A percentile compares a stretch with the other conserved stretches of the same genome.
Conservation (phyloP, 768 basidiomycete genomes). For the Plicaturopsis crispa region DNA sequence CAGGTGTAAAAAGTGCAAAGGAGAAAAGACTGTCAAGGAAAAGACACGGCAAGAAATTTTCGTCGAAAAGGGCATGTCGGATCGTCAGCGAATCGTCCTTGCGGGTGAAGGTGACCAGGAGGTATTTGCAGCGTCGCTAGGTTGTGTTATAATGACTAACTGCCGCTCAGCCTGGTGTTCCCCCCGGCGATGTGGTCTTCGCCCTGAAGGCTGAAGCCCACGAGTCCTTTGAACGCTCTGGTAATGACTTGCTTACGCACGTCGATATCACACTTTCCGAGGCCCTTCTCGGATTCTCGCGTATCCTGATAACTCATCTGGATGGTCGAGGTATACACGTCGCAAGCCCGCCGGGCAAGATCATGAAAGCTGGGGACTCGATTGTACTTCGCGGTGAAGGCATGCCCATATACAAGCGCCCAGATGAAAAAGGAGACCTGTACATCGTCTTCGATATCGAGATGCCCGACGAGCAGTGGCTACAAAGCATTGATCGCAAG, state of each 20-base stretch:
- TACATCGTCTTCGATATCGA: conserved; percentile 80
- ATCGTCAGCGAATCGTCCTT: conserved; percentile 80
- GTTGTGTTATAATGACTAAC: conserved; percentile 6
- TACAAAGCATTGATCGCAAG: conserved; percentile 51
- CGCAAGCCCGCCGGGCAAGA: conserved; percentile 63
- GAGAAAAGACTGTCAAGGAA: conserved; percentile 73
- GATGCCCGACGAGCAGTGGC: conserved; percentile 81
- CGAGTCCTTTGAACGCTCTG: conserved; percentile 75
- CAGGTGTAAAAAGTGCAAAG: conserved; percentile 96
- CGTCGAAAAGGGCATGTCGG: conserved; percentile 81
- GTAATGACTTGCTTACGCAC: conserved; percentile 71
- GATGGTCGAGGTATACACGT: conserved; percentile 90
- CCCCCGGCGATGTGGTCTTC: conserved; percentile 90
- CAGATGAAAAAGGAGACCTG: conserved; percentile 70
- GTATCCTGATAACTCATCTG: conserved; percentile 84
- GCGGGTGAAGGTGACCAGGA: conserved; percentile 90
- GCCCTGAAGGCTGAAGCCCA: conserved; percentile 63
- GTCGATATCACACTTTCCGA: conserved; percentile 89
- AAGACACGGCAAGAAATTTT: conserved; percentile 85
- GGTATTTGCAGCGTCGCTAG: conserved; percentile 31
- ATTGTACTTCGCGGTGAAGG: conserved; percentile 81
- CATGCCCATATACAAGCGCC: conserved; percentile 72
- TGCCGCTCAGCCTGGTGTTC: conserved; percentile 66
- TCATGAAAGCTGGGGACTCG: conserved; percentile 66
- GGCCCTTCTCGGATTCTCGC: conserved; percentile 89